Percentiles rank a stretch among this genome's conserved stretches.
These are phyloP conservation scores for Fusarium equiseti DNA, from an alignment of 2,329 filamentous ascomycete species.

Conservation along the genomic window DNA sequence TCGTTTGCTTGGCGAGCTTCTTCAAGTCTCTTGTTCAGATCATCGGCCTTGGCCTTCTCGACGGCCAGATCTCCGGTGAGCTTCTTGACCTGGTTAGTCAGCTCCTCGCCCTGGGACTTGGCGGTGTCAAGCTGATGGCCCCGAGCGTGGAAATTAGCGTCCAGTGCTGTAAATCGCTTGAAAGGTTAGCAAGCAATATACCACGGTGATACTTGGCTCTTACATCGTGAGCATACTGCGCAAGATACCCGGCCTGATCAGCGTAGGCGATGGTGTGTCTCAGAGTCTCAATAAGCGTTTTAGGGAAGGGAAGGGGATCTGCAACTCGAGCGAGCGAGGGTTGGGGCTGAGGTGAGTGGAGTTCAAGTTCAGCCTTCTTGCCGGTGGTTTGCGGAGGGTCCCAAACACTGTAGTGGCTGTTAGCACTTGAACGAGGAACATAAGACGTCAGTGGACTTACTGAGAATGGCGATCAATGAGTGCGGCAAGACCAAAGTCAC, in stretches of 20 bases:
- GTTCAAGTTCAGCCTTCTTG: conserved; percentile 26
- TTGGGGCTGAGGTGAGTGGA: conserved; percentile 26
- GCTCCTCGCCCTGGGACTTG: neutral
- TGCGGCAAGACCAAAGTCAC: conserved; percentile 15
- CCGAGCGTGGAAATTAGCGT: neutral
- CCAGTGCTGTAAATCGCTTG: neutral
- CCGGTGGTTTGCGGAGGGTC: neutral
- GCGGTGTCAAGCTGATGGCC: neutral
- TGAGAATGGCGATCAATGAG: conserved; percentile 27
- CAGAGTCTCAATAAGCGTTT: conserved; percentile 22
- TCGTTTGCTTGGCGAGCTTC: neutral
- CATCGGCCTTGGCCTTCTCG: neutral
- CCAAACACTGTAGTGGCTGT: conserved; percentile 8
- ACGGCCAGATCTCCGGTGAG: neutral
- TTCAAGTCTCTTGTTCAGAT: neutral
- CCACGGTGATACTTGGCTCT: rapidly evolving
- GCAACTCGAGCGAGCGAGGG: conserved; percentile 19
- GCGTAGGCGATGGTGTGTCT: conserved; percentile 27
- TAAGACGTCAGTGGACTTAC: no score
- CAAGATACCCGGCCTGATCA: conserved; percentile 23
- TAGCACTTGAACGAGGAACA: no score
- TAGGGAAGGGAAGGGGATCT: conserved; percentile 26
- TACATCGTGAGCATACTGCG: conserved; percentile 7
- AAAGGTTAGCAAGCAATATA: neutral
- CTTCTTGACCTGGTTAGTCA: neutral